A percentile compares a stretch with the other conserved stretches of the same genome.
Conservation (phyloP, 2,329 filamentous ascomycete species). For the Blastomyces percursus region DNA sequence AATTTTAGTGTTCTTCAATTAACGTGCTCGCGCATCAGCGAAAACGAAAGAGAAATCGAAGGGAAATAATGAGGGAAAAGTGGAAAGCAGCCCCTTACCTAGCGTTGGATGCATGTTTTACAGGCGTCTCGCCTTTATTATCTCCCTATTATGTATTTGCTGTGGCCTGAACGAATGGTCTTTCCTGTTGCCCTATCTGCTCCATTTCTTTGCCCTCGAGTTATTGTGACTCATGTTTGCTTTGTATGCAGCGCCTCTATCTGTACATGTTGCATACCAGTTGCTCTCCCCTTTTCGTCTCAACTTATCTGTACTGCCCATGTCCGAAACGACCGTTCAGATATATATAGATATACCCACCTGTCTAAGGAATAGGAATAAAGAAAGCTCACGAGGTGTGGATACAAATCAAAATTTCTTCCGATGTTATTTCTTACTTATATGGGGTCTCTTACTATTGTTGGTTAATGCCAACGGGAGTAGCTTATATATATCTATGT, state of each 20-base stretch:
- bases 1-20: neutral
- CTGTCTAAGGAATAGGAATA: conserved; percentile 1
- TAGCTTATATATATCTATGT: too few species aligned
- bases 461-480: neutral
- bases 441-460: neutral
- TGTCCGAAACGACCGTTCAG: neutral
- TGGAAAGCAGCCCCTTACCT: neutral
- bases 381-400: neutral
- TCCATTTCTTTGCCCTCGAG: neutral
- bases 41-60: neutral
- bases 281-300: neutral
- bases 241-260: neutral
- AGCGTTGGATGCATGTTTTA: neutral
- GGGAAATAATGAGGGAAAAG: neutral
- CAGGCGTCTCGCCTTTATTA: neutral
- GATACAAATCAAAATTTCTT: neutral
- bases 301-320: neutral
- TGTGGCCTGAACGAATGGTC: neutral
- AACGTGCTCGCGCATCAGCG: neutral
- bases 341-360: neutral
- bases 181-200: conserved; percentile 1
- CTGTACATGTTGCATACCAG: neutral
- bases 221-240: neutral
- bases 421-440: neutral
- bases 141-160: too few species aligned